These are phyloP conservation scores for Silene uniflora DNA, from an alignment of 148 eudicot species.

Conservation along the genomic window DNA sequence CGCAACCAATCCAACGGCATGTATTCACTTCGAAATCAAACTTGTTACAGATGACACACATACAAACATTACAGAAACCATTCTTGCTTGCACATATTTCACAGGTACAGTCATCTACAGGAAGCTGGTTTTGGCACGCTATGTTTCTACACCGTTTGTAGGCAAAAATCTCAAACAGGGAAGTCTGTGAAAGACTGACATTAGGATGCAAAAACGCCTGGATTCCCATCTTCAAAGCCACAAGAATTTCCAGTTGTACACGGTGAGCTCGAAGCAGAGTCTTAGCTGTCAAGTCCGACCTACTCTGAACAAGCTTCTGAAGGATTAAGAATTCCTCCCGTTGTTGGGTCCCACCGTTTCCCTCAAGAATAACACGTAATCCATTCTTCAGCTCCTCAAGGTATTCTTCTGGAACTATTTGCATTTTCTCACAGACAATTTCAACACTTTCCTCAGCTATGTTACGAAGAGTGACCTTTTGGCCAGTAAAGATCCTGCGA, in stretches of 20 bases:
- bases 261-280: conserved; percentile 44
- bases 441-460: conserved; percentile 59
- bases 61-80: conserved; percentile 68
- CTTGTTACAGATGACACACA: conserved; percentile 59
- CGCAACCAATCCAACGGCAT: conserved; percentile 70
- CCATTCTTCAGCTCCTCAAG: conserved; percentile 45
- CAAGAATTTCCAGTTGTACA: conserved; percentile 55
- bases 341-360: conserved; percentile 48
- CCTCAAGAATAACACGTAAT: conserved; percentile 47
- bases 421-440: conserved; percentile 47
- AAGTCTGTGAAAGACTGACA: conserved; percentile 48
- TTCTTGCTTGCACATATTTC: conserved; percentile 42
- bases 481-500: conserved; percentile 59
- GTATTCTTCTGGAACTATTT: conserved; percentile 39
- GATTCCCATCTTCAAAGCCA: conserved; percentile 55
- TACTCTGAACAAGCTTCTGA: conserved; percentile 52
- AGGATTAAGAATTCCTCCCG: conserved; percentile 46
- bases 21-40: conserved; percentile 68
- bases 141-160: conserved; percentile 63
- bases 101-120: conserved; percentile 55
- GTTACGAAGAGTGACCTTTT: conserved; percentile 57
- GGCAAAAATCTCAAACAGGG: conserved; percentile 49
- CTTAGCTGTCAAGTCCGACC: conserved; percentile 46
- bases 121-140: conserved; percentile 53
- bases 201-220: conserved; percentile 59